Conservation (phyloP, 2,329 filamentous ascomycete species). For the Epichloe brachyelytri region DNA sequence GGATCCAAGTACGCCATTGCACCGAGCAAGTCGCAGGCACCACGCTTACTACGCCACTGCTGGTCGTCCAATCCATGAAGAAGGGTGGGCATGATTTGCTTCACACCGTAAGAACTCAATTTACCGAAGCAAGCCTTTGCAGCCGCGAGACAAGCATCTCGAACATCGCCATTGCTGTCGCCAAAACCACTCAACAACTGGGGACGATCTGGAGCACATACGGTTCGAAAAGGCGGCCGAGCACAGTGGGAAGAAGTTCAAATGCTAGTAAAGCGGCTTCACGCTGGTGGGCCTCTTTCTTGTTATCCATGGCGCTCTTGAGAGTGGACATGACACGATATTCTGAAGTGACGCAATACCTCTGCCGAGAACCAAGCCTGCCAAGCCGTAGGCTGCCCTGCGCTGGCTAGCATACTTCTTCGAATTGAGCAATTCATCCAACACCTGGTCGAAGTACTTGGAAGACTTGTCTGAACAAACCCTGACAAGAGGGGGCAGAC, state of each 20-base stretch:
- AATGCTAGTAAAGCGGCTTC: slow-evolving; percentile 84
- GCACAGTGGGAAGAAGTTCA: slow-evolving; percentile 74
- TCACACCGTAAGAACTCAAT: slow-evolving; percentile 90
- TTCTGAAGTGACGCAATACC: slow-evolving; percentile 74
- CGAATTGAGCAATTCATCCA: slow-evolving; percentile 69
- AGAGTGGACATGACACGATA: slow-evolving; percentile 76
- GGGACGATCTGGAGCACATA: slow-evolving; percentile 91
- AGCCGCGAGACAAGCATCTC: slow-evolving; percentile 83
- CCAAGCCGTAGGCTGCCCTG: slow-evolving; percentile 88
- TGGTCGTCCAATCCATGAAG: slow-evolving; percentile 86
- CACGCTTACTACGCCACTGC: slow-evolving; percentile 97
- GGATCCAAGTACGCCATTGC: slow-evolving; percentile 98
- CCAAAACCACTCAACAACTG: slow-evolving; percentile 83
- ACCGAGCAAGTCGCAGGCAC: slow-evolving; percentile 88
- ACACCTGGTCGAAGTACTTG: slow-evolving; percentile 67
- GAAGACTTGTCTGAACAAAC: slow-evolving; percentile 66
- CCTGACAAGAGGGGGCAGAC: slow-evolving; percentile 78
- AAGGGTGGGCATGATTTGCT: slow-evolving; percentile 82
- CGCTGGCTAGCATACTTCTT: slow-evolving; percentile 89
- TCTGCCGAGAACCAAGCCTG: slow-evolving; percentile 78
- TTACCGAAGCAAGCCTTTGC: slow-evolving; percentile 90
- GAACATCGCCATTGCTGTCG: slow-evolving; percentile 75
- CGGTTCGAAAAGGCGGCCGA: slow-evolving; percentile 84
- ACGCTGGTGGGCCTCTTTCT: slow-evolving; percentile 79
- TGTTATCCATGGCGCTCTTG: slow-evolving; percentile 78